A percentile compares a stretch with the other conserved stretches of the same genome.
These are phyloP conservation scores for Hypomontagnella submonticulosa DNA, from an alignment of 495 filamentous ascomycete species.

Conservation along the genomic window DNA sequence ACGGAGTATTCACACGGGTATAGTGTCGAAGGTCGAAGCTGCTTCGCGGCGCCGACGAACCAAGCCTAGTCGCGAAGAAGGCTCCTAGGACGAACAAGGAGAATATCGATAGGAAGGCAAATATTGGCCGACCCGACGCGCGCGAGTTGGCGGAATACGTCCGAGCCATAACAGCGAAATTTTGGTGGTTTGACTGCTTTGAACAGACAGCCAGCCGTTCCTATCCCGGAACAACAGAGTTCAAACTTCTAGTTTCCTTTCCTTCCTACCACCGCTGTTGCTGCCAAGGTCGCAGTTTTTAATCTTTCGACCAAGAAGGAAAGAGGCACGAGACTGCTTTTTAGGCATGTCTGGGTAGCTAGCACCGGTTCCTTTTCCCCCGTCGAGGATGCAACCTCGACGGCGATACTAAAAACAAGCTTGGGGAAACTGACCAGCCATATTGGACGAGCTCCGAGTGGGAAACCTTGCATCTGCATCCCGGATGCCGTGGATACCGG, in stretches of 20 bases:
- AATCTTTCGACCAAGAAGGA: slow-evolving; percentile 12
- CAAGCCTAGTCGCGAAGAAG: slow-evolving; percentile 35
- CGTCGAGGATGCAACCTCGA: slow-evolving; percentile 38
- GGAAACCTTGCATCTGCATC: slow-evolving; percentile 30
- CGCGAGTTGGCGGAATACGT: slow-evolving; percentile 15
- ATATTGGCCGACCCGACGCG: slow-evolving; percentile 24
- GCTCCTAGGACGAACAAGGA: slow-evolving; percentile 44
- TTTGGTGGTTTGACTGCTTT: slow-evolving; percentile 7
- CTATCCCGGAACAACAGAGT: slow-evolving; percentile 8
- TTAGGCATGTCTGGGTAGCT: slow-evolving; percentile 9
- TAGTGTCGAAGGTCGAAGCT: slow-evolving; percentile 28
- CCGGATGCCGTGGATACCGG: slow-evolving; percentile 24
- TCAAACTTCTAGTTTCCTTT: slow-evolving; percentile 10
- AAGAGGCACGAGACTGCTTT: slow-evolving; percentile 34
- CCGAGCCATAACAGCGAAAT: slow-evolving; percentile 22
- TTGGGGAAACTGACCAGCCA: slow-evolving; percentile 12
- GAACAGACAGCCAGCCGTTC: slow-evolving; percentile 12
- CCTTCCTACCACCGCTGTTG: background rate
- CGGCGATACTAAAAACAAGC: slow-evolving; percentile 30
- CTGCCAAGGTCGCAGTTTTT: slow-evolving; percentile 21
- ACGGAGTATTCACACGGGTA: slow-evolving; percentile 18
- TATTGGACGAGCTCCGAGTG: slow-evolving; percentile 12
- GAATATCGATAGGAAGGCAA: slow-evolving; percentile 41
- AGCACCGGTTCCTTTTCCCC: slow-evolving; percentile 15
- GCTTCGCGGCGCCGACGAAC: slow-evolving; percentile 14